Percentiles rank a stretch among this genome's conserved stretches.
phyloP scores from a whole-genome alignment of 768 basidiomycete species.

The Xerocomus brunneocitrinus region DNA sequence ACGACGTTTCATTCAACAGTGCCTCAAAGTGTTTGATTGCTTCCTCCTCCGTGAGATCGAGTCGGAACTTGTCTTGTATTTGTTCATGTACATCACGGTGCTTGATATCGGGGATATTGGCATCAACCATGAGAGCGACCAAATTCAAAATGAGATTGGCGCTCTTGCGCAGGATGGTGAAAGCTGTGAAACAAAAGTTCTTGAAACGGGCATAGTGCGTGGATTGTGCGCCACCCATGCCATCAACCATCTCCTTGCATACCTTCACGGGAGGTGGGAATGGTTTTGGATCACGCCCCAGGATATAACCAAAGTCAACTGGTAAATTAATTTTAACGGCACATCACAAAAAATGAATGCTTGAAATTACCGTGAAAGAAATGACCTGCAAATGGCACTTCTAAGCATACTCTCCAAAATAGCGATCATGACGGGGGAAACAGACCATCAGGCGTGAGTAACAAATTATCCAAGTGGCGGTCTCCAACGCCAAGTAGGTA shows the following conservation, averaged over 20 bases:
- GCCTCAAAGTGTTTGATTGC: constrained; percentile 97
- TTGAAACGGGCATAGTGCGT: constrained; percentile 97
- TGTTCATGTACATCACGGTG: constrained; percentile 82
- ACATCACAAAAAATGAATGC: not conserved
- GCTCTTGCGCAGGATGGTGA: constrained; percentile 92
- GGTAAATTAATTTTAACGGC: constrained; percentile 12
- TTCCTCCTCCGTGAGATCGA: constrained; percentile 93
- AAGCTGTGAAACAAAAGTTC: constrained; percentile 95
- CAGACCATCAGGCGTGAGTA: constrained; percentile 86
- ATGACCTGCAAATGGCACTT: constrained; percentile 48
- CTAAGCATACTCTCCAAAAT: constrained; percentile 1
- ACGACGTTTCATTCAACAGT: constrained; percentile 89
- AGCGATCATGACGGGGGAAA: constrained; percentile 1
- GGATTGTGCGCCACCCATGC: constrained; percentile 96
- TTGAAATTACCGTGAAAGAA: constrained; percentile 89
- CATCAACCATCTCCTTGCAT: constrained; percentile 99
- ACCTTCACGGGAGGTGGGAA: constrained; percentile 98
- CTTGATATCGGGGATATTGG: constrained; percentile 97
- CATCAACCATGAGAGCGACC: constrained; percentile 95
- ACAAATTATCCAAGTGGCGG: constrained; percentile 91
- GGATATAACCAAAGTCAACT: constrained; percentile 99
- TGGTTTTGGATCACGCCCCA: constrained; percentile 95
- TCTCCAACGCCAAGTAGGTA: constrained; percentile 96
- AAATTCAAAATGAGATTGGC: constrained; percentile 96
- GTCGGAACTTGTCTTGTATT: constrained; percentile 93